These are phyloP conservation scores for Biscutella laevigata DNA, from an alignment of 441 rosid species.

Conservation along the genomic window DNA sequence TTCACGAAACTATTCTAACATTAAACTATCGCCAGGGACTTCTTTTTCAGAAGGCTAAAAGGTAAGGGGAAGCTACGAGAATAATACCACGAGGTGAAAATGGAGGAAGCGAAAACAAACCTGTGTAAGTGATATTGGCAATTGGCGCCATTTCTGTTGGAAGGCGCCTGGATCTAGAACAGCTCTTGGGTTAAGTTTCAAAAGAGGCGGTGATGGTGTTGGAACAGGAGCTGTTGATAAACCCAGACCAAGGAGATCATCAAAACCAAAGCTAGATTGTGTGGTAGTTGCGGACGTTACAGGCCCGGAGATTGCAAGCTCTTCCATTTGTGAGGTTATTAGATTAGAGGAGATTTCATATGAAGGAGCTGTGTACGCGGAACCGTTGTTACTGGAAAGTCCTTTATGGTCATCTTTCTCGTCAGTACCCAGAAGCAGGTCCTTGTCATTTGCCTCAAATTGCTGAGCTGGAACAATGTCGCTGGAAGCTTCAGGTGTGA, in stretches of 20 bases:
- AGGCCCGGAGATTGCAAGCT: constrained; percentile 40
- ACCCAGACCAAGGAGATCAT: constrained; percentile 82
- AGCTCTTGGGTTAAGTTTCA: constrained; percentile 81
- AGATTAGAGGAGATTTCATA: constrained; percentile 36
- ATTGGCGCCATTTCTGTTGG: constrained; percentile 94
- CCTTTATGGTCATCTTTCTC: constrained; percentile 71
- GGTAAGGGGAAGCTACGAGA: background rate
- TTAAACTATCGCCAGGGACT: too few relatives aligned
- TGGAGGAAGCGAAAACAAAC: constrained; percentile 27
- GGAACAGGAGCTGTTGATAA: constrained; percentile 39
- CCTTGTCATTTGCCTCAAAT: constrained; percentile 87
- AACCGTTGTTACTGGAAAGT: constrained; percentile 36
- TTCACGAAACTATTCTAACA: too few relatives aligned
- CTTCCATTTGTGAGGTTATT: constrained; percentile 40
- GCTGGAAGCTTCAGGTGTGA: constrained; percentile 54
- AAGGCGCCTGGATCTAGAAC: constrained; percentile 70
- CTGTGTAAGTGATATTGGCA: constrained; percentile 61
- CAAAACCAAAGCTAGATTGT: constrained; percentile 58
- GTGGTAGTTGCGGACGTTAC: constrained; percentile 28
- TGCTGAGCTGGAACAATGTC: constrained; percentile 50
- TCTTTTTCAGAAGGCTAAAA: background rate
- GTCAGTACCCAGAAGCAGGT: constrained; percentile 66
- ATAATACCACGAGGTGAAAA: background rate
- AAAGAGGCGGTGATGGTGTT: constrained; percentile 43
- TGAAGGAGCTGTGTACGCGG: constrained; percentile 62